These are phyloP conservation scores for Tuber magnatum DNA, from an alignment of 495 filamentous ascomycete genomes.

Conservation along the genomic window DNA sequence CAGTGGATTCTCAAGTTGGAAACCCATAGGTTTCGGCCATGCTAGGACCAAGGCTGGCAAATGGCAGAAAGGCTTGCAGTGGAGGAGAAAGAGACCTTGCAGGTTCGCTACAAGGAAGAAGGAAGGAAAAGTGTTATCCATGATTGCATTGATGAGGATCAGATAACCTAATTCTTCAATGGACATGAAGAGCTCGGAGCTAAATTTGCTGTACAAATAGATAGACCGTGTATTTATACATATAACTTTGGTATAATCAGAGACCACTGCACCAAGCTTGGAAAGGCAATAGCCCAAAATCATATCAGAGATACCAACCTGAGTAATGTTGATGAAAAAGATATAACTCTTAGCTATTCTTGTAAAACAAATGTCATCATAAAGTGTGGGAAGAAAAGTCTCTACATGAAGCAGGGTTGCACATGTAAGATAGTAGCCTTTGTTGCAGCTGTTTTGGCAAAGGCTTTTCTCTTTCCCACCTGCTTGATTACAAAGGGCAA, in stretches of 20 bases:
- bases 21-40: neutral
- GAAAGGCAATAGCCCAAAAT: neutral
- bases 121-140: neutral
- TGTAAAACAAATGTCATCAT: conserved; percentile 8
- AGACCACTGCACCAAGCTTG: conserved; percentile 1
- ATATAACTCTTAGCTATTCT: neutral
- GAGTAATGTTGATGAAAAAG: conserved; percentile 14
- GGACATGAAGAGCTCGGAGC: neutral
- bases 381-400: neutral
- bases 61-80: too few species aligned
- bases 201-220: conserved; percentile 10
- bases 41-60: too few species aligned
- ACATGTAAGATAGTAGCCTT: conserved; percentile 8
- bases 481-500: conserved; percentile 13
- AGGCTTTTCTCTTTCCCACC: conserved; percentile 6
- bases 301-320: neutral
- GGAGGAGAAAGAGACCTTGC: neutral
- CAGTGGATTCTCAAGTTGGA: neutral
- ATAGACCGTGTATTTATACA: conserved; percentile 5
- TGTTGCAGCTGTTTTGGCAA: conserved; percentile 11
- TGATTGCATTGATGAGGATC: neutral
- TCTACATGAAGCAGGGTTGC: conserved; percentile 4
- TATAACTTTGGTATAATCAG: neutral
- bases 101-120: neutral
- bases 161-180: conserved; percentile 14